These are phyloP conservation scores for Lathyrus aphaca DNA, from an alignment of 306 rosid species.

Conservation along the genomic window DNA sequence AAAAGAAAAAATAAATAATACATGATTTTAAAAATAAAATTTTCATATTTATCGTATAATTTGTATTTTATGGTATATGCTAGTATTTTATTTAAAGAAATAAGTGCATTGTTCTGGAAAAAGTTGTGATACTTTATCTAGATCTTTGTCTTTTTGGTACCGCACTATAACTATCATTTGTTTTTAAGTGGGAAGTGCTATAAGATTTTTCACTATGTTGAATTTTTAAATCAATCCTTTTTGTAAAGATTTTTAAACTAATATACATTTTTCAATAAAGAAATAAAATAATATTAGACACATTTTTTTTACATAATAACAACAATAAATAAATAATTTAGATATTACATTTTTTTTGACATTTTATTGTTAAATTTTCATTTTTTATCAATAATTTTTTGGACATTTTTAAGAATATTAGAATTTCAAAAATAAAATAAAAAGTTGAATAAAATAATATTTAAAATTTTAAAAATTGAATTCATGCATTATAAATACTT, in stretches of 20 bases:
- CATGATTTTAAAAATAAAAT: too few species aligned
- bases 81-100: not conserved
- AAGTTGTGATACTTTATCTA: constrained; percentile 10
- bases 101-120: not conserved
- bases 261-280: not conserved
- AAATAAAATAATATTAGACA: not conserved
- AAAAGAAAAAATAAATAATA: too few species aligned
- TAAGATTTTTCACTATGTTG: constrained; percentile 3
- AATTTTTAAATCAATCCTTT: constrained; percentile 5
- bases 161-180: not conserved
- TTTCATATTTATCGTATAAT: too few species aligned
- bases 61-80: too few species aligned
- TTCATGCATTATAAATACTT: too few species aligned
- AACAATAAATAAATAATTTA: not conserved
- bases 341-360: not conserved
- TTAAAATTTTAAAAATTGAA: too few species aligned
- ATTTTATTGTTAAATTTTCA: not conserved
- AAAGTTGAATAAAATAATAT: too few species aligned
- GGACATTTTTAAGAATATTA: too few species aligned
- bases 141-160: constrained; percentile 6
- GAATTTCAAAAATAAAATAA: too few species aligned
- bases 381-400: not conserved
- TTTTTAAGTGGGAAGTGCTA: not conserved
- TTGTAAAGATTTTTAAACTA: not conserved
- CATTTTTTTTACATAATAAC: not conserved